Percentiles rank a stretch among this genome's conserved stretches.
Evolutionary conservation across 1,284 basidiomycete species (phyloP).

Genomic region (Schizopora paradoxa): DNA sequence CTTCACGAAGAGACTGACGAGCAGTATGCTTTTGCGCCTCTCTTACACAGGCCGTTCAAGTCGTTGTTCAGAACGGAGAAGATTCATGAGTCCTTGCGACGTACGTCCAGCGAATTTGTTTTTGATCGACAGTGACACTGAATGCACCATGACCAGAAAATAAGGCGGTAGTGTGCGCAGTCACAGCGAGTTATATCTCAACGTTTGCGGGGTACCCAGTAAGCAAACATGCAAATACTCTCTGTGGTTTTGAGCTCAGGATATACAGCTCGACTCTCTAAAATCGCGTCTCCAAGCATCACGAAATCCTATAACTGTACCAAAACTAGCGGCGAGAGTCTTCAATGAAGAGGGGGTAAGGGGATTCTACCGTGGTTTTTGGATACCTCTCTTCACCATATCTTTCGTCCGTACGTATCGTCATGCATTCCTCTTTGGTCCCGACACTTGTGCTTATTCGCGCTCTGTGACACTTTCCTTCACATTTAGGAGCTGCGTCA

Average conservation of each 20-base stretch:
- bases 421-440: slow-evolving; percentile 18
- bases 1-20: slow-evolving; percentile 15
- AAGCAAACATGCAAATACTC: slow-evolving; percentile 26
- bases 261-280: slow-evolving; percentile 72
- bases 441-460: slow-evolving; percentile 12
- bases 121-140: slow-evolving; percentile 4
- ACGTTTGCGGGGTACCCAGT: slow-evolving; percentile 81
- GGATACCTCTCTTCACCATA: slow-evolving; percentile 94
- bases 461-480: slow-evolving; percentile 17
- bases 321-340: slow-evolving; percentile 65
- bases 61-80: slow-evolving; percentile 55
- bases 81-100: slow-evolving; percentile 62
- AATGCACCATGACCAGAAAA: slow-evolving; percentile 43
- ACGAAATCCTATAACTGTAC: slow-evolving; percentile 69
- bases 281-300: slow-evolving; percentile 89
- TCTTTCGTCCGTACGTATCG: slow-evolving; percentile 92
- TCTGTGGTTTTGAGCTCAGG: neutral
- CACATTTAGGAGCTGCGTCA: slow-evolving; percentile 66
- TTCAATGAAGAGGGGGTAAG: slow-evolving; percentile 88
- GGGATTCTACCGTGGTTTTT: slow-evolving; percentile 87
- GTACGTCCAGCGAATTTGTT: slow-evolving; percentile 35
- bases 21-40: no score
- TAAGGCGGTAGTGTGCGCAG: slow-evolving; percentile 77
- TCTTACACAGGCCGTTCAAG: slow-evolving; percentile 43
- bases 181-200: slow-evolving; percentile 77